Percentiles rank a stretch among this genome's conserved stretches.
Conservation (phyloP, 257 asterid species). For the Solanum lycopersicoides region DNA sequence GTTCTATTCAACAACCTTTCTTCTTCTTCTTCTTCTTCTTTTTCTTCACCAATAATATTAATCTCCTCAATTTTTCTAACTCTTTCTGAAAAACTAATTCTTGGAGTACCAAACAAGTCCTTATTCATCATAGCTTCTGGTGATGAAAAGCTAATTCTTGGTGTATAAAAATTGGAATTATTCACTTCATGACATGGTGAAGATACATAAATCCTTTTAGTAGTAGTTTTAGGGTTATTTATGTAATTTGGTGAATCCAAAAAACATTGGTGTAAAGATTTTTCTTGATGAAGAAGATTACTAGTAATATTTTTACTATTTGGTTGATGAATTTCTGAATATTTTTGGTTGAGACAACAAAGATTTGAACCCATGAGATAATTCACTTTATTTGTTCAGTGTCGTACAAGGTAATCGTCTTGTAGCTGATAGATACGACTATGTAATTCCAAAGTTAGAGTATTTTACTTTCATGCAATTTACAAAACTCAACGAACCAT, state of each 20-base stretch:
- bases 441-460: too few species aligned
- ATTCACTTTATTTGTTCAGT: background rate
- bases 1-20: background rate
- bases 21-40: background rate
- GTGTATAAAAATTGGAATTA: background rate
- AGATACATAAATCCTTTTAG: background rate
- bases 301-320: background rate
- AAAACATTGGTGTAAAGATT: background rate
- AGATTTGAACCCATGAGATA: background rate
- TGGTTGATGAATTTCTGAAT: background rate
- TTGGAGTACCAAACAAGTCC: conserved; percentile 13
- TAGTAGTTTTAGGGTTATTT: background rate
- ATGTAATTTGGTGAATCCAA: background rate
- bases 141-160: conserved; percentile 19
- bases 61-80: conserved; percentile 3
- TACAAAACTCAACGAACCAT: too few species aligned
- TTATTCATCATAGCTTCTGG: background rate
- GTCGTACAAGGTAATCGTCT: background rate
- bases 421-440: too few species aligned
- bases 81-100: conserved; percentile 15
- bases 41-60: background rate
- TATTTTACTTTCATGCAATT: too few species aligned
- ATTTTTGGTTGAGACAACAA: background rate
- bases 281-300: background rate
- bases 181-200: background rate